phyloP scores from a whole-genome alignment of 495 filamentous ascomycete species.

The Evansstolkia leycettana region DNA sequence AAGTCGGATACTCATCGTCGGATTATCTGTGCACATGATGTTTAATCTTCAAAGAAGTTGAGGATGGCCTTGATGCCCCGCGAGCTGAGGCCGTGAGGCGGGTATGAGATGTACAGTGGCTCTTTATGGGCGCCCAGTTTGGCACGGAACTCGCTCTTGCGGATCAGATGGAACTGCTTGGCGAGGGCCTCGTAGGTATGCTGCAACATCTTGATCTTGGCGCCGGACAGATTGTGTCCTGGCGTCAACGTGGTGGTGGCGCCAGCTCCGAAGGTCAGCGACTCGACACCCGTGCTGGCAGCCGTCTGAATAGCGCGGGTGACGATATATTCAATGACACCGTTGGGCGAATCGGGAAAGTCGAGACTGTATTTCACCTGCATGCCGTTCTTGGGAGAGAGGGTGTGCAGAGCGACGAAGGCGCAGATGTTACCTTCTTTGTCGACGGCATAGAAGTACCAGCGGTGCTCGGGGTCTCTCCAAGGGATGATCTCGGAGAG shows the following conservation, averaged over 20 bases:
- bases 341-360: constrained; percentile 66
- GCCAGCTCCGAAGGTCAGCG: constrained; percentile 70
- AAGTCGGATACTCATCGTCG: too few species aligned
- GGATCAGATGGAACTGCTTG: constrained; percentile 62
- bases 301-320: constrained; percentile 62
- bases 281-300: constrained; percentile 45
- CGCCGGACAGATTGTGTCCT: constrained; percentile 62
- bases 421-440: constrained; percentile 55
- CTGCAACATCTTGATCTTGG: constrained; percentile 59
- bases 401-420: constrained; percentile 60
- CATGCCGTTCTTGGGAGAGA: constrained; percentile 65
- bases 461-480: constrained; percentile 64
- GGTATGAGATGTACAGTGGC: constrained; percentile 71
- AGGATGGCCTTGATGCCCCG: constrained; percentile 63
- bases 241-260: constrained; percentile 54
- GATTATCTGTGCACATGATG: background rate
- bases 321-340: constrained; percentile 70
- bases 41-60: constrained; percentile 68
- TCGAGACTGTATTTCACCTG: constrained; percentile 84
- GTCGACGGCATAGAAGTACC: constrained; percentile 66
- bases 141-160: constrained; percentile 77
- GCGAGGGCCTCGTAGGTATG: constrained; percentile 67
- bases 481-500: constrained; percentile 75
- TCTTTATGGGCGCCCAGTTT: constrained; percentile 73
- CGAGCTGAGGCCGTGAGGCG: constrained; percentile 64